Base-by-base conservation (phyloP, 2,329 filamentous ascomycete genomes). In the Bipolaris gigantea region DNA sequence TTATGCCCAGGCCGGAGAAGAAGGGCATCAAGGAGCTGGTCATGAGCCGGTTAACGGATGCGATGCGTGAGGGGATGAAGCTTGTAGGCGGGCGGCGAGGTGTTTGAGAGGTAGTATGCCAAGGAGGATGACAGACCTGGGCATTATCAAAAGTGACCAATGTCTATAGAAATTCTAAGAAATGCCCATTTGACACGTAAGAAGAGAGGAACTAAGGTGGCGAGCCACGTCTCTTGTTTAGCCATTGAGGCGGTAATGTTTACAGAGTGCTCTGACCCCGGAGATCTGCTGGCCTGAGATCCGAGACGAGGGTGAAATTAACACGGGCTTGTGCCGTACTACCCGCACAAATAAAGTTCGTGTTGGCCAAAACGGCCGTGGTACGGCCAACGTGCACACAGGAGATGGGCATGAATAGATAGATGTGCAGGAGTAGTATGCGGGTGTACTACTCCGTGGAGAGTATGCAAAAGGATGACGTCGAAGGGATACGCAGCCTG, bases 1-100 rank as follows among this genome's bases (percentile, higher is more conserved):
- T 89, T 73, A 79, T 90, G 69, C 75, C 78, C 4, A 63, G 59
- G 61, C 61, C 67, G 1, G 66, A 72, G 48, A 56, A 59, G 21
- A 67, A 67, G 57, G 62, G 68, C 1, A 44, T 65, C 40, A 65
- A 69, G 51, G 64, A 68, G 16, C 35, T 73, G 49, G 59, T 70
- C 15, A 49, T 62, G 46, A 61, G 63, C 44, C 62, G 58, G 43
- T 44, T 71, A 49, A 70, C 66, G 8, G 68, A 72, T 38, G 63
- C 59, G 5, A 73, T 72, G 70, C 67, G 65, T 40, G 69, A 72
- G 55, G 64, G 67, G 4, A 65, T 69, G 61, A 71, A 66, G 59
- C 65, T 67, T 35, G 69, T 72, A 35, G 69, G 70, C 30, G 70
- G 70, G 16, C 50, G 68, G 34, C 62, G 68, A 40, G 68, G 68